Conservation (phyloP, 2,329 filamentous ascomycete species). For the Diaporthe sp. region DNA sequence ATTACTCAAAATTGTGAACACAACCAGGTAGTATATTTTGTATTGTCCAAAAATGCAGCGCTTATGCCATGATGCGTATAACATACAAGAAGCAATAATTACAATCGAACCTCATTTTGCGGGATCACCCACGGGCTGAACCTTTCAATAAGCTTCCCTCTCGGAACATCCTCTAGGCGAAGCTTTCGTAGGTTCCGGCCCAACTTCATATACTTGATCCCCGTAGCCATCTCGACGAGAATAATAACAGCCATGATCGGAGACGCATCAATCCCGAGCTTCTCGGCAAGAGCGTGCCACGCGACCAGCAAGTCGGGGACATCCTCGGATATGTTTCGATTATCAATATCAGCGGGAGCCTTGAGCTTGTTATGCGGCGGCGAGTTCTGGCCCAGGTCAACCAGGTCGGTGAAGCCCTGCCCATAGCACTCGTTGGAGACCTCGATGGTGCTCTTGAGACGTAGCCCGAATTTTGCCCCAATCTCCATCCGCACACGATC, state of each 20-base stretch:
- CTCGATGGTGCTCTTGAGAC: slow-evolving; percentile 37
- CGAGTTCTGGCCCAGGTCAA: slow-evolving; percentile 39
- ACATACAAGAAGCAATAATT: neutral
- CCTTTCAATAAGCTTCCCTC: neutral
- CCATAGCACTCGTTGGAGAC: slow-evolving; percentile 42
- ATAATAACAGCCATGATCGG: slow-evolving; percentile 37
- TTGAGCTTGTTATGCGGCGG: slow-evolving; percentile 39
- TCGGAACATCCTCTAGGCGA: neutral
- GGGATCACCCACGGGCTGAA: slow-evolving; percentile 14
- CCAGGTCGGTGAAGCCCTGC: slow-evolving; percentile 39
- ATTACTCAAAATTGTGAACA: neutral
- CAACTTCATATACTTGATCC: slow-evolving; percentile 32
- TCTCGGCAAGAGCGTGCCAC: slow-evolving; percentile 38
- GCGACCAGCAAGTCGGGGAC: slow-evolving; percentile 38
- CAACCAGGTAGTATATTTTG: neutral
- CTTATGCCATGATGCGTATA: neutral
- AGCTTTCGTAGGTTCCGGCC: slow-evolving; percentile 35
- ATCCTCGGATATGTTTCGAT: slow-evolving; percentile 41
- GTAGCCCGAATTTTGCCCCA: slow-evolving; percentile 39
- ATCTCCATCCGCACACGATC: slow-evolving; percentile 39
- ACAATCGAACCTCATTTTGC: slow-evolving; percentile 1
- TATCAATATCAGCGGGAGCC: slow-evolving; percentile 36
- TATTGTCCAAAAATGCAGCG: neutral
- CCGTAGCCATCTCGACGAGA: slow-evolving; percentile 38
- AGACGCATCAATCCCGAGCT: slow-evolving; percentile 37